These are phyloP conservation scores for Blastomyces silverae DNA, from an alignment of 2,329 filamentous ascomycete species.

Conservation along the genomic window DNA sequence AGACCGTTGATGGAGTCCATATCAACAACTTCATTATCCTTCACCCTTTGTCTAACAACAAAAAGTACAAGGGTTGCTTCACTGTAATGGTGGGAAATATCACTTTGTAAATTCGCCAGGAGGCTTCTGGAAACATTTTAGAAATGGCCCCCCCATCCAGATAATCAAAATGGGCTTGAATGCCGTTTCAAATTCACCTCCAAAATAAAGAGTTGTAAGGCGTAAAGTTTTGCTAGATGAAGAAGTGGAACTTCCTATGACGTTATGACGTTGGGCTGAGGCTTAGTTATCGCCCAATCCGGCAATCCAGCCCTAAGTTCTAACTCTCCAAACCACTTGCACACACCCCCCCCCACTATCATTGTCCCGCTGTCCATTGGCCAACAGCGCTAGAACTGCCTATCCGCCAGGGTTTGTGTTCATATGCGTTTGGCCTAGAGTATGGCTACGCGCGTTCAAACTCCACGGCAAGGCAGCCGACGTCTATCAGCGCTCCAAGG, in stretches of 20 bases:
- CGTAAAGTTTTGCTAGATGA: no score
- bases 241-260: constrained; percentile 3
- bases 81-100: neutral
- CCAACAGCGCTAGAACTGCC: neutral
- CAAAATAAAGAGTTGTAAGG: no score
- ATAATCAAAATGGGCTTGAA: no score
- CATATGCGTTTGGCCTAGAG: neutral
- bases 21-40: neutral
- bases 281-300: neutral
- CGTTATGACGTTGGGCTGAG: neutral
- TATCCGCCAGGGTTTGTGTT: neutral
- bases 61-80: neutral
- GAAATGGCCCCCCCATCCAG: no score
- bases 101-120: no score
- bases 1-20: neutral
- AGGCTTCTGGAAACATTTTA: no score
- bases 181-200: no score
- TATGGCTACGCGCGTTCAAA: neutral
- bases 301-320: constrained; percentile 10
- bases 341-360: neutral
- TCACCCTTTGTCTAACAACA: neutral
- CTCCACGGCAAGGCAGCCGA: neutral
- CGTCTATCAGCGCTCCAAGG: neutral
- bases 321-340: no score
- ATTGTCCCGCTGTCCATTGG: neutral